Evolutionary conservation across 495 filamentous ascomycete genomes (phyloP), one percentile per base, ranked within the genome.

Genomic region (Tetracladium marchalianum): DNA sequence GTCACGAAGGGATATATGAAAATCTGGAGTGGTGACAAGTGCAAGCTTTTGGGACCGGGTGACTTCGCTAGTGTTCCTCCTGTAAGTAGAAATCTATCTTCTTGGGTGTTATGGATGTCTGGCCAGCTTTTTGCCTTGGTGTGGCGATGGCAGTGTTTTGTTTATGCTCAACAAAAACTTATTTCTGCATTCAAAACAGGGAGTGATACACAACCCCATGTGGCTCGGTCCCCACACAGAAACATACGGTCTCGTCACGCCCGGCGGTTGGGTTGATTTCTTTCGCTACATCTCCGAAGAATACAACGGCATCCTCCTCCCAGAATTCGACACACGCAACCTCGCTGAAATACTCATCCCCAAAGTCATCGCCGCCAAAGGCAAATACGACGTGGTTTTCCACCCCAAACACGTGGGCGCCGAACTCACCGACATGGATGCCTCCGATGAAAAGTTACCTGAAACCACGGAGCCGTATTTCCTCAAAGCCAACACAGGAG

Each of bases 181-280:
- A 46, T 34, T 31, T 18, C 52, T 31, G 15, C 15, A 47, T 33
- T 12, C 42, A n/a, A n/a, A n/a, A n/a, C n/a, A 67, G 68, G 63
- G 52, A 39, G 57, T 64, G 22, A 40, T 72, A 38, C 68, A 72
- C 51, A 66, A 65, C 39, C 66, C 65, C 17, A 63, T 69, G 47
- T 62, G 69, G 50, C 53, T 65, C 8, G 64, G 64, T 8, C 60
- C 62, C 0, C 66, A 72, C 46, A 68, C 68, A 11, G 68, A 72
- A 38, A 61, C 63, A 39, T 62, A 63, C 38, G 68, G 68, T 34
- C 43, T 73, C 8, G 64, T 71, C 31, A 68, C 66, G 3, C 70
- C 70, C n/a, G 68, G 70, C n/a, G 70, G 69, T 53, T 73, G 67
- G 70, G 64, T 69, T 11, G 70, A 73, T 42, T 70, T 73, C 56